Percentiles rank a stretch among this genome's conserved stretches.
These are phyloP conservation scores for Flammula alnicola DNA, from an alignment of 1,284 basidiomycete species.

Conservation along the genomic window DNA sequence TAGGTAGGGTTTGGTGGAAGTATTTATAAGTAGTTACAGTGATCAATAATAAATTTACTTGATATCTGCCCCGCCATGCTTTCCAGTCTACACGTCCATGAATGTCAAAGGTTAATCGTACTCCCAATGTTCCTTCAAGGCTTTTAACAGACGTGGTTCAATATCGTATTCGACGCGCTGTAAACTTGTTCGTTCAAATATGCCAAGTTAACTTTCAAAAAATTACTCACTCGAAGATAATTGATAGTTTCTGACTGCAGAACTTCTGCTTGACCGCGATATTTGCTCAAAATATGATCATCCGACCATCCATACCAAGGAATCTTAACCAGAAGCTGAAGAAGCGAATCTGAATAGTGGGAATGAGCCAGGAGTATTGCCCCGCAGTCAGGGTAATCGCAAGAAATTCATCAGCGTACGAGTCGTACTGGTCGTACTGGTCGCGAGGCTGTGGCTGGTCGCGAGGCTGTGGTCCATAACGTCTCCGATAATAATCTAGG, in stretches of 20 bases:
- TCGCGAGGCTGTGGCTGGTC: no score
- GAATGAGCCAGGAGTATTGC: constrained; percentile 4
- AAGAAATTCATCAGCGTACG: constrained; percentile 2
- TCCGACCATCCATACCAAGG: not conserved
- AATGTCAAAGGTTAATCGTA: no score
- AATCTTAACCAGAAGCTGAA: not conserved
- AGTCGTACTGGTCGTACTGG: not conserved
- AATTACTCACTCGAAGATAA: constrained; percentile 2
- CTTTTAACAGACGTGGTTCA: no score
- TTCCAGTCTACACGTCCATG: no score
- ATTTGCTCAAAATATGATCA: not conserved
- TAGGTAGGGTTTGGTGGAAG: no score
- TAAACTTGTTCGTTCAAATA: no score
- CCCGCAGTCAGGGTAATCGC: constrained; percentile 4
- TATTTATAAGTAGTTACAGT: no score
- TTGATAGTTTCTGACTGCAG: not conserved
- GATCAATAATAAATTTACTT: no score
- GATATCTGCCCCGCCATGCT: no score
- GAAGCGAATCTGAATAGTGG: not conserved
- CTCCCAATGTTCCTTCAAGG: no score
- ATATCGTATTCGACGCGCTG: not conserved
- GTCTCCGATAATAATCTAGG: not conserved
- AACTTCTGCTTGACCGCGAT: not conserved
- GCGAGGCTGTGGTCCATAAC: no score
- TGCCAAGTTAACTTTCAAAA: no score